These are phyloP conservation scores for Berberis thunbergii DNA, from an alignment of 164 flowering plant genomes.

Conservation along the genomic window DNA sequence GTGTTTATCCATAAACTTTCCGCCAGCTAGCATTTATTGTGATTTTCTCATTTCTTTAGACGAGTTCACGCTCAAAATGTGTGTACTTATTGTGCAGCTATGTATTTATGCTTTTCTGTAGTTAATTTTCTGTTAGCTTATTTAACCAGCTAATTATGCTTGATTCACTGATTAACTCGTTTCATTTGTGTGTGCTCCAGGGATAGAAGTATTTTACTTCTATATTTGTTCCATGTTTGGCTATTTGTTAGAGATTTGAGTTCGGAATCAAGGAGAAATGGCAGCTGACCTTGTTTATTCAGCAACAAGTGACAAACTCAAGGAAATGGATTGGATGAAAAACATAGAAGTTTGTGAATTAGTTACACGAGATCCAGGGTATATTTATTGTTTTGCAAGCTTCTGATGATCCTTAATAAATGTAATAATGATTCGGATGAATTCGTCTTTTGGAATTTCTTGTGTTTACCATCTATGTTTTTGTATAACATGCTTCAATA, in stretches of 20 bases:
- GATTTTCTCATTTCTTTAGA: too few species aligned
- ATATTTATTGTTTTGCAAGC: constrained; percentile 2
- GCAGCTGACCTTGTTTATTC: constrained; percentile 75
- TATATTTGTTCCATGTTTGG: neutral
- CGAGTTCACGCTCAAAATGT: too few species aligned
- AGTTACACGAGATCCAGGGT: constrained; percentile 73
- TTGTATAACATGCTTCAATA: too few species aligned
- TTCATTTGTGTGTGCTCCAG: neutral
- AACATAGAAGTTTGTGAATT: constrained; percentile 86
- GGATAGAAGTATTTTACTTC: neutral
- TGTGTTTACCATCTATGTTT: too few species aligned
- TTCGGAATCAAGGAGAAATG: constrained; percentile 27
- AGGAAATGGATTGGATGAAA: constrained; percentile 80
- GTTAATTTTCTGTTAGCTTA: neutral
- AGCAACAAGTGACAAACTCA: constrained; percentile 79
- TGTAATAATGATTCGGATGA: neutral
- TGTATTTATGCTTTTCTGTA: too few species aligned
- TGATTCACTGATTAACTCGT: neutral
- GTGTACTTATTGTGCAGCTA: too few species aligned
- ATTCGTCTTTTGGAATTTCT: too few species aligned
- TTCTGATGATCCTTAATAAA: neutral
- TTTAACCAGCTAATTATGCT: neutral
- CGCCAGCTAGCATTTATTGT: too few species aligned
- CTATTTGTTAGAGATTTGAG: neutral
- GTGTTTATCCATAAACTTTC: too few species aligned